Base-by-base conservation (phyloP, 768 basidiomycete species). In the Auriscalpium microsporum region DNA sequence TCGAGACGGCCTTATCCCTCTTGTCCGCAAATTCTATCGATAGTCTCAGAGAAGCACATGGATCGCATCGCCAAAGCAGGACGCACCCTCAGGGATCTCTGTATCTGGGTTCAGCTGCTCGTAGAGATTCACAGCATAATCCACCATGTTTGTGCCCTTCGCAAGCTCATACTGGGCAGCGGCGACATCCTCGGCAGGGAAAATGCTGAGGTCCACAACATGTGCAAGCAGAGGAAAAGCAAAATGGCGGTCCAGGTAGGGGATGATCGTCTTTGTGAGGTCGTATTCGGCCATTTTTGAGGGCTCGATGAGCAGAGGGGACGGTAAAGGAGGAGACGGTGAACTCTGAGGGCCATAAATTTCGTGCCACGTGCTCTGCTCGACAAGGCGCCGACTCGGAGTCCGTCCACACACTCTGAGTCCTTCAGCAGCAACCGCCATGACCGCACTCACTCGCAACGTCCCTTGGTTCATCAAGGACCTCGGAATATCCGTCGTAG, bases 121-220 rank as follows among this genome's bases (percentile, higher is more conserved):
- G 64, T 91, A 92, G 63, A 97, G 72, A 60, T 78, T 79, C 57
- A 86, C 81, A 23, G 90, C 86, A 65, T 95, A 99, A 70, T 95
- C 94, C 56, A 95, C 86, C 94, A 98, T 97, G 71, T 99, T 97
- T 47, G 96, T 99, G 58, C 86, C 90, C 68, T 92, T 95, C 54
- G 93, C 90, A 53, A 98, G 85, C 65, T 97, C 94, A 87, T 96
- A 95, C 73, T 97, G 95, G 38, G 96, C 95, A 42, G 83, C 74
- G 56, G 84, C 83, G 55, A 98, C 80, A 62, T 98, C 83, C 44
- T 88, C 78, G 19, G 78, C 75, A 1, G 90, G 78, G 70, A 94
- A 97, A 42, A 89, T 71, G 16, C 81, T 80, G 9, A 77, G 80
- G 57, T 90, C 86, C 14, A 77, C 79, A 45, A 97, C 84, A 74